Evolutionary conservation across 495 filamentous ascomycete genomes (phyloP), one percentile per base, ranked within the genome.

Genomic region (Penicillium coprophilum): DNA sequence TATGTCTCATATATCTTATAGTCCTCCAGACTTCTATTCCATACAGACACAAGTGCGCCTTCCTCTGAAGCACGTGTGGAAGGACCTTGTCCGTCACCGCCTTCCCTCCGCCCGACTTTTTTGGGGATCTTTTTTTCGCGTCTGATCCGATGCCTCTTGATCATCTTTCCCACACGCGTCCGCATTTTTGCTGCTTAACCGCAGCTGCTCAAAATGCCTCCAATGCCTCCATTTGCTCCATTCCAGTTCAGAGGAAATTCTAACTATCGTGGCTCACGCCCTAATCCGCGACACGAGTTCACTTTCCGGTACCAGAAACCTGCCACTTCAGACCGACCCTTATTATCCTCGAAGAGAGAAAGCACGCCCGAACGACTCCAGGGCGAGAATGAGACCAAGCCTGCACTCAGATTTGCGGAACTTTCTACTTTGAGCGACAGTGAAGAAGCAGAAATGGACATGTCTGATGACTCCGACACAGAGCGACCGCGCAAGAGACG

Each of bases 381-480:
- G 3, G 66, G 66, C 0, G 65, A 55, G 1, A 59, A 62, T 21
- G 65, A 55, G 1, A 59, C 63, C 21, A 73, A 71, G 44, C 61
- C 68, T 3, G 61, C 53, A 19, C 59, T 66, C 44, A 80, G 75
- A 44, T 82, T 76, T 43, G 67, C 77, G 1, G 57, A 79, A 13
- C 54, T 86, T 1, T 80, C 84, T 8, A 80, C 88, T 8, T 69
- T 91, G 17, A 88, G 87, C 24, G 85, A 90, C 58, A 88, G 85
- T 60, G 90, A 90, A 48, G 86, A 89, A 66, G 78, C 76, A 5
- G 82, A 80, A 11, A 90, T 91, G 87, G 80, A 86, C 27, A 74
- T 82, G 10, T 77, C 72, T 13, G 76, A 78, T 4, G 78, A 80
- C n/a, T 51, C 49, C 36, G 73, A 72, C 13, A 75, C 79, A 28